Percentiles rank a stretch among this genome's conserved stretches.
Conservation (phyloP, 495 filamentous ascomycete genomes). For the Amphirosellinia nigrospora region DNA sequence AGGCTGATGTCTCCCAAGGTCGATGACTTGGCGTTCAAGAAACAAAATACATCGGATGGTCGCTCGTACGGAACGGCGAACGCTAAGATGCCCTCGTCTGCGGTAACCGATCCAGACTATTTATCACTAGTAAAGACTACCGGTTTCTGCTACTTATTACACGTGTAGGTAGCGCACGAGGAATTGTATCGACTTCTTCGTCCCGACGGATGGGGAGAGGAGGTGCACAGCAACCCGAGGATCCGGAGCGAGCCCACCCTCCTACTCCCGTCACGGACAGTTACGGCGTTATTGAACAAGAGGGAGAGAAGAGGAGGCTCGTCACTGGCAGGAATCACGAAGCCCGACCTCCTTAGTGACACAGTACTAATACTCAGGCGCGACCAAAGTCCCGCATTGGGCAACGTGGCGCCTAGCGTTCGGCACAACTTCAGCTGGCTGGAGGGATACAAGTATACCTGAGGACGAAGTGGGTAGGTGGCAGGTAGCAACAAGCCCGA, state of each 20-base stretch:
- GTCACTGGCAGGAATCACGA: not conserved
- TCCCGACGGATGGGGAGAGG: slow-evolving; percentile 13
- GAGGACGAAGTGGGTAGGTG: not conserved
- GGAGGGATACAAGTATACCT: not conserved
- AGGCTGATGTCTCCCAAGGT: slow-evolving; percentile 8
- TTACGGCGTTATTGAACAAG: not conserved
- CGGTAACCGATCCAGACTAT: slow-evolving; percentile 14
- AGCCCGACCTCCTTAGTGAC: slow-evolving; percentile 1
- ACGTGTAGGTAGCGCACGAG: not conserved
- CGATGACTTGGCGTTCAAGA: not conserved
- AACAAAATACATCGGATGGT: not conserved
- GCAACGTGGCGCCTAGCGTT: slow-evolving; percentile 21
- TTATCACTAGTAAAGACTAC: not conserved
- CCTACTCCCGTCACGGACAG: not conserved
- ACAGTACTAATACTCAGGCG: not conserved
- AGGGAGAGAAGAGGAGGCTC: not conserved
- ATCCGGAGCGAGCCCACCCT: slow-evolving; percentile 18
- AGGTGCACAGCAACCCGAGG: not conserved
- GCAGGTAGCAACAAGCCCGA: not conserved
- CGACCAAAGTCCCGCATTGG: not conserved
- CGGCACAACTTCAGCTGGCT: slow-evolving; percentile 12
- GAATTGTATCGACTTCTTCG: slow-evolving; percentile 10
- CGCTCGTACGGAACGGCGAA: slow-evolving; percentile 8
- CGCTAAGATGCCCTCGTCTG: not conserved
- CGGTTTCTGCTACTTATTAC: not conserved